A percentile compares a stretch with the other conserved stretches of the same genome.
Conservation (phyloP, 2,329 filamentous ascomycete species). For the Diplodia intermedia region DNA sequence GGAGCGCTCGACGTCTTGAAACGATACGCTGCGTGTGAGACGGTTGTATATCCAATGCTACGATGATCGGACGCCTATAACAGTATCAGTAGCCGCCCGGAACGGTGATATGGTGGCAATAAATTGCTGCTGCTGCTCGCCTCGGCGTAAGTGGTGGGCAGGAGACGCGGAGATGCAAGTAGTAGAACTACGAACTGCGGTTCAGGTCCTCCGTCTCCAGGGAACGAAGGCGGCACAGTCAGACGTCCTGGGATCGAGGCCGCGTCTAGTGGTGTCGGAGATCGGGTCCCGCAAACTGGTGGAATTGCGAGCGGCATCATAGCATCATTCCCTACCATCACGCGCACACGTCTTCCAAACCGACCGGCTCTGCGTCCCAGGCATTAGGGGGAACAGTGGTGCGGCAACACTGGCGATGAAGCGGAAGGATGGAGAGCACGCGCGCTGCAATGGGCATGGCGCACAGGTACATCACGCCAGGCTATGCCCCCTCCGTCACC, state of each 20-base stretch:
- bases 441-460: conserved; percentile 18
- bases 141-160: not conserved
- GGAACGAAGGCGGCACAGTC: conserved; percentile 9
- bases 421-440: conserved; percentile 12
- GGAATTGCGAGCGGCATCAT: not conserved
- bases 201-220: not conserved
- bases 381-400: conserved; percentile 16
- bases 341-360: conserved; percentile 7
- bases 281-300: not conserved
- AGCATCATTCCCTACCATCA: conserved; percentile 1
- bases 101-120: not conserved
- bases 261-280: not conserved
- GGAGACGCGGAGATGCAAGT: conserved; percentile 3
- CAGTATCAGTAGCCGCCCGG: not conserved
- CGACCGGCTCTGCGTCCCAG: not conserved
- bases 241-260: not conserved
- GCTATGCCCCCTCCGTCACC: conserved; percentile 16
- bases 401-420: conserved; percentile 12
- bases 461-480: conserved; percentile 28
- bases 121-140: not conserved
- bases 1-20: not conserved
- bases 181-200: not conserved
- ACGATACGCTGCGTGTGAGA: not conserved
- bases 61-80: not conserved
- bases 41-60: not conserved